Base-by-base conservation (phyloP, 441 rosid genomes). In the Hura crepitans region DNA sequence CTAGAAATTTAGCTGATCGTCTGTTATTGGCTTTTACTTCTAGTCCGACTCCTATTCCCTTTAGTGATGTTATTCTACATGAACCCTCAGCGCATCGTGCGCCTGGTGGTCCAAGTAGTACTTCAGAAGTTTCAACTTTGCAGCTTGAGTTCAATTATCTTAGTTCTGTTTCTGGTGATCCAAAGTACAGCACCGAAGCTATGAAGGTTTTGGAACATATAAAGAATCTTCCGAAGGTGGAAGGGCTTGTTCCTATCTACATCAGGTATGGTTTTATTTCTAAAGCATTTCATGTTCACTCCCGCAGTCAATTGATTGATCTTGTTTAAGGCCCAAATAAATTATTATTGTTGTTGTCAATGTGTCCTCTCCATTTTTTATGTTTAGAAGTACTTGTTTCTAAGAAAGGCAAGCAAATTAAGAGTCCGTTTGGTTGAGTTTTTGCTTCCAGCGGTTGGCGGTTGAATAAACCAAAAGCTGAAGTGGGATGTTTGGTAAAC, bases 91-190 rank as follows among this genome's bases (percentile, higher is more conserved):
- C 98, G 61, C 95, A 87, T 82, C 86, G 95, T 68, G 89, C 98
- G 76, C 95, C 95, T 33, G 91, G 71, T 80, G 96, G 98, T 65
- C 76, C 87, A 75, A 95, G 99, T 77, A 95, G 98, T 76, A 90
- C 98, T 66, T 83, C 97, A 8, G 99, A 95, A 83, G 96, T 84
- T 79, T 86, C 99, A 18, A 85, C 93, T 66, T 79, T 95, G 63
- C 99, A 92, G 89, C 97, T 95, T 51, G 99, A 95, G 80, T 92
- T 92, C 78, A 95, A 95, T 71, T 95, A 88, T 82, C 96, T 95
- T 72, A 90, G 97, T 80, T 74, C 77, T 70, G 65, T 95, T 72
- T 88, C 96, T 80, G 98, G 99, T 70, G 93, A 95, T 82, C 95
- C 92, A 37, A 92, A 86, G 80, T 94, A 92, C 72, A 77, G 95